Base-by-base conservation (phyloP, 306 rosid species). In the Quercus agrifolia region DNA sequence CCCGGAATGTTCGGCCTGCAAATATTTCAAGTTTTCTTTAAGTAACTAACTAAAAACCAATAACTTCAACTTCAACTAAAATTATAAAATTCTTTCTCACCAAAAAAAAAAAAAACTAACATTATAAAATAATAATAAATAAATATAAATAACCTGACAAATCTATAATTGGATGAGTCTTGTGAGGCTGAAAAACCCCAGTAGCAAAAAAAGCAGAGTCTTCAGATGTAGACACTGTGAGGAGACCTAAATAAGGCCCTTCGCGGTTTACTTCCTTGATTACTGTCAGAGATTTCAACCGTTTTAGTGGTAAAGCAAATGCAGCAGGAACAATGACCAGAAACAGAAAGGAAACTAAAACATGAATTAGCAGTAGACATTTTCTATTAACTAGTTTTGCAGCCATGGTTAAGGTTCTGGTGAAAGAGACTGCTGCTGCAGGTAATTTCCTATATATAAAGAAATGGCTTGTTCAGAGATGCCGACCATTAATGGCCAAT, bases 1-100 rank as follows among this genome's bases (percentile, higher is more conserved):
- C 83, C 59, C 61, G 73, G 68, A 85, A 88, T 85, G 83, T 56
- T 64, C 89, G 5, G 6, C 89, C 89, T 85, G 87, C 77, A 83
- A 67, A 21, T 21, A 21, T 67, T 18, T 23, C 51, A 33, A 33
- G 17, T 67, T 1, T 2, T 19, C 1, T 31, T 8, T 67, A 38
- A 38, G 19, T 49, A 19, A 33, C 1, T 17, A 1, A 5, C 18
- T 58, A 2, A 28, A 12, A 11, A 49, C 2, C 44, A 31, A 33
- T 3, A 18, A 18, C 25, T 9, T 3, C 2, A 1, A 8, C 35
- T 35, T 35, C 52, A 67, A 31, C 27, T 31, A 23, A 15, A 52
- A 9, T 6, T 35, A 35, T 35, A 35, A 35, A 35, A 35, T 6
- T 38, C 44, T 1, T 38, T 38, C 44, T 0, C 9, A 28, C 31